phyloP scores from a whole-genome alignment of 371 early-diverging fungal genomes.

The Nematocida ausubeli region DNA sequence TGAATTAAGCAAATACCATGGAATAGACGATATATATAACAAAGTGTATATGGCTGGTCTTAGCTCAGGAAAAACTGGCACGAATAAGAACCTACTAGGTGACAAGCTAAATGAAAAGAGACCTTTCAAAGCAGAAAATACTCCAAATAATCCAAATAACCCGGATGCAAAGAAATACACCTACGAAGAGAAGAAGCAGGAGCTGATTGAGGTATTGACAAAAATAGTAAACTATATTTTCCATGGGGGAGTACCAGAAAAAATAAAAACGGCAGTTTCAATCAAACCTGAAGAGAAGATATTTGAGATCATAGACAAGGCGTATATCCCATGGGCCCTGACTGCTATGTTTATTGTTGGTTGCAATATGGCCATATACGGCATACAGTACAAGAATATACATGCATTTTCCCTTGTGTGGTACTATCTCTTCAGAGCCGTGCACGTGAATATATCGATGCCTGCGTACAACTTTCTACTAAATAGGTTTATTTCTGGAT shows the following conservation, averaged over 20 bases:
- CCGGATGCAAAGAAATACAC: no score
- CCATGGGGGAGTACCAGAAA: not conserved
- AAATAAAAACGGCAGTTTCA: not conserved
- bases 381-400: not conserved
- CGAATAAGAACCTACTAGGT: no score
- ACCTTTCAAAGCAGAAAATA: no score
- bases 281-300: not conserved
- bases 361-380: slow-evolving; percentile 2
- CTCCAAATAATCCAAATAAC: no score
- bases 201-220: not conserved
- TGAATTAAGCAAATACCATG: no score
- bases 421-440: not conserved
- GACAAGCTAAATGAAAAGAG: no score
- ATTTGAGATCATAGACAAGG: not conserved
- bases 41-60: no score
- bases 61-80: no score
- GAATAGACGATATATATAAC: no score
- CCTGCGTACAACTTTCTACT: no score
- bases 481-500: no score
- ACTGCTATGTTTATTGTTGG: not conserved
- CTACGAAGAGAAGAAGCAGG: not conserved
- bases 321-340: not conserved
- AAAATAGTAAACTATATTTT: not conserved
- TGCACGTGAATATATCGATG: no score
- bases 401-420: not conserved